Evolutionary conservation across 495 filamentous ascomycete genomes (phyloP), one percentile per base, ranked within the genome.

Genomic region (Aspergillus sclerotioniger): DNA sequence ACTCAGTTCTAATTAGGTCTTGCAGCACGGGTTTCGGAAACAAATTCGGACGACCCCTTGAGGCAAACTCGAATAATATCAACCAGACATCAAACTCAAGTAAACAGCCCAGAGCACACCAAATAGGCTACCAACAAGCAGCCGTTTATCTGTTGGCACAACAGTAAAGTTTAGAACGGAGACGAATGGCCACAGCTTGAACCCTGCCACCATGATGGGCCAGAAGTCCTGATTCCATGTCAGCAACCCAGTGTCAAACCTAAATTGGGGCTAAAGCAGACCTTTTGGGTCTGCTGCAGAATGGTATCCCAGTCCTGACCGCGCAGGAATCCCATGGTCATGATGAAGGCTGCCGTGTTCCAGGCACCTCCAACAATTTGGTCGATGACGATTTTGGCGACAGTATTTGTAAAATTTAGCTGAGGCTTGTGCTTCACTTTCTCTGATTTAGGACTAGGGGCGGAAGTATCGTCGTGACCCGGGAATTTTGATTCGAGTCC

Each of bases 21-120:
- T n/a, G n/a, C 25, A 25, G 25, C 25, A 25, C 25, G 2, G 25
- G 25, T 2, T 25, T 25, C 25, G 25, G 25, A 25, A 25, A 25
- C 2, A 5, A 25, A 25, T 25, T 25, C 25, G 5, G 5, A 25
- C 25, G 25, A 5, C 5, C 12, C 37, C 13, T 13, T 41, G 37
- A 13, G 10, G 5, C 13, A 50, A 16, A n/a, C 8, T 13, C 16
- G 25, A 8, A 32, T 4, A 8, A 1, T 6, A 21, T 61, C 51
- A 72, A 15, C 64, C 64, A 39, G 82, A 72, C 45, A 83, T 61
- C 64, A 91, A 70, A 60, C 90, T 91, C 70, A 96, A 77, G 70
- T 90, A 96, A 41, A 93, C 71, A 3, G 86, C 88, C 92, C 92
- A 96, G 16, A 74, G 81, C 51, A 96, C 59, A 3, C 91, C 90